Evolutionary conservation across 345 rosid genomes (phyloP), one percentile per base, ranked within the genome.

Genomic region (Brassica incana): DNA sequence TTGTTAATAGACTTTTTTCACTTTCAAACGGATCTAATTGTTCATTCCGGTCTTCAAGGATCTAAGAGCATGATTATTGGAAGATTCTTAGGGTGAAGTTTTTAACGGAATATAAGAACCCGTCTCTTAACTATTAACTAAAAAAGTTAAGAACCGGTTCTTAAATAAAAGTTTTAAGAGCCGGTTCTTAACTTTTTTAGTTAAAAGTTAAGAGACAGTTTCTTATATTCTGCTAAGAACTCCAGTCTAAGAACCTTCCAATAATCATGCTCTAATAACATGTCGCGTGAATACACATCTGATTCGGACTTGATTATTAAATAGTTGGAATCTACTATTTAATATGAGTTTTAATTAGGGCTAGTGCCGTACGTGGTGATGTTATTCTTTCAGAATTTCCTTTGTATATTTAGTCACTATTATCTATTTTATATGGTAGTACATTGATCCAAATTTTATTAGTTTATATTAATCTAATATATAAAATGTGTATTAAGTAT

Each of bases 221-320:
- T 18, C 20, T 18, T 18, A 18, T 18, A 18, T 18, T 18, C 20
- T 18, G 1, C 20, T 18, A 18, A 18, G 20, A 18, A 18, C 20
- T 18, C 20, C 20, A 18, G 20, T 18, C 20, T 18, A 18, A 18
- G 20, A 18, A 18, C 20, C 20, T 18, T 18, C 20, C 20, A 18
- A 18, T 18, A 18, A 18, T 18, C 20, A 18, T 18, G 1, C 20
- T 18, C 20, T 18, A 18, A 18, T 0, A 18, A 73, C 32, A 8
- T 61, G 63, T 72, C 27, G 59, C 45, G 32, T 73, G 54, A 45
- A 67, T 50, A 52, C 54, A 74, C 75, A 80, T 80, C 60, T 80
- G 67, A 80, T 62, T 74, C 61, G 27, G 8, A 61, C 33, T 69
- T 50, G 5, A 67, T 32, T 8, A 6, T 65, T 66, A 16, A 56